Evolutionary conservation across 1,284 basidiomycete species (phyloP).

Genomic region (Flammula alnicola): DNA sequence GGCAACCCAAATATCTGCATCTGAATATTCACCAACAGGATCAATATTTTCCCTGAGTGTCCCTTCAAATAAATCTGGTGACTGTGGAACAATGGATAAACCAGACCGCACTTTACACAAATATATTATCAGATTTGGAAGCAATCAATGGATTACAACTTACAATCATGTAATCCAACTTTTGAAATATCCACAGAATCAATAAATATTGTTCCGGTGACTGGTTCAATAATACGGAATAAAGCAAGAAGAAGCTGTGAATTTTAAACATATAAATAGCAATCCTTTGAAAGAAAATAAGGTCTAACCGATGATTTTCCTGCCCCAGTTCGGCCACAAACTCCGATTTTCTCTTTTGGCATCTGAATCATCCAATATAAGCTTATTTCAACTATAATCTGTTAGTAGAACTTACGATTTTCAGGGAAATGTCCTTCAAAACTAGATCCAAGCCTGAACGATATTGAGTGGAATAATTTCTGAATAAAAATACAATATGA

Average conservation of each 20-base stretch:
- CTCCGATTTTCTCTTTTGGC: slow-evolving; percentile 83
- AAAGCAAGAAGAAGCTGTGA: slow-evolving; percentile 63
- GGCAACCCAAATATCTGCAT: slow-evolving; percentile 84
- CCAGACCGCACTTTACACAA: slow-evolving; percentile 60
- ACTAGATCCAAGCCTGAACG: slow-evolving; percentile 81
- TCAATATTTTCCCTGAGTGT: slow-evolving; percentile 87
- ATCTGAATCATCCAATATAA: slow-evolving; percentile 42
- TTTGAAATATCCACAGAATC: slow-evolving; percentile 86
- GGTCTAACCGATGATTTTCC: slow-evolving; percentile 83
- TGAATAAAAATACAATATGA: slow-evolving; percentile 32
- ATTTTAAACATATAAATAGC: slow-evolving; percentile 5
- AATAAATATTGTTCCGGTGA: slow-evolving; percentile 78
- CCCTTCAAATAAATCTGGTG: slow-evolving; percentile 83
- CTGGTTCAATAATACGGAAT: slow-evolving; percentile 86
- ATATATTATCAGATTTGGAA: slow-evolving; percentile 16
- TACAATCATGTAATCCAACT: slow-evolving; percentile 82
- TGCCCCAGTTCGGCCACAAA: slow-evolving; percentile 91
- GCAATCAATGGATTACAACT: slow-evolving; percentile 24
- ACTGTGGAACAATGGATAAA: slow-evolving; percentile 92
- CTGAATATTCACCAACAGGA: slow-evolving; percentile 71
- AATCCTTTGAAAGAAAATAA: background rate
- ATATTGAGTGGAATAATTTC: slow-evolving; percentile 83
- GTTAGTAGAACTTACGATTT: slow-evolving; percentile 50
- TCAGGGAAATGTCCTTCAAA: slow-evolving; percentile 75
- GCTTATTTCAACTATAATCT: slow-evolving; percentile 23